Base-by-base conservation (phyloP, 2,329 filamentous ascomycete species). In the Alternaria solani region DNA sequence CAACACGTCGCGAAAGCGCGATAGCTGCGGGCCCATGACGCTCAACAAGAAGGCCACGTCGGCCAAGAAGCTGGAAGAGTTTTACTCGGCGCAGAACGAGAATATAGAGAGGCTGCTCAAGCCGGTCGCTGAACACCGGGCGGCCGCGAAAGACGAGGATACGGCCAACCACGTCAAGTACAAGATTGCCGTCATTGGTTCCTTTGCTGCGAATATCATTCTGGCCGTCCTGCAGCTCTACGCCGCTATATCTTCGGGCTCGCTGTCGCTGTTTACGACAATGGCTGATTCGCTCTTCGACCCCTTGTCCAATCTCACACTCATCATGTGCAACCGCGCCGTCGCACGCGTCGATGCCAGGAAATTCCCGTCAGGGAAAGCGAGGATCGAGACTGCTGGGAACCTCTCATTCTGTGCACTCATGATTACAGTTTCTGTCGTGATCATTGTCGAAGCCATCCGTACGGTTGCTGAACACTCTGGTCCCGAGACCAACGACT, bases 201-300 rank as follows among this genome's bases (percentile, higher is more conserved):
- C 83, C 38, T 92, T 97, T 69, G 87, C 81, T 1, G 94, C 94
- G 60, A 98, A 98, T 72, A 78, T 97, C 57, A 63, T 91, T 28
- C 85, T 99, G 6, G 88, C 94, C 0, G 84, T 85, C 4, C 84
- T 99, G 18, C 95, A 99, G 79, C 82, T 97, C 38, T 99, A 96
- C 76, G 95, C 90, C 43, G 95, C 95, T 62, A 86, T 92, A 46
- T 88, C 91, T 0, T 97, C 94, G 0, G 89, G 91, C 47, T 97
- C 93, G n/a, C 86, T 98, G 36, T 97, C 94, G 5, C 88, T 99
- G 47, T 97, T 98, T 82, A 97, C 95, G 16, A 99, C 94, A 64
- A 96, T 96, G 91, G 94, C 94, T 16, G 95, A 99, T 79, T 89
- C 94, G 52, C 85, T 98, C 66, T 98, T 98, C 80, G 95, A 98